Base-by-base conservation (phyloP, 306 rosid genomes). In the Oemleria cerasiformis region DNA sequence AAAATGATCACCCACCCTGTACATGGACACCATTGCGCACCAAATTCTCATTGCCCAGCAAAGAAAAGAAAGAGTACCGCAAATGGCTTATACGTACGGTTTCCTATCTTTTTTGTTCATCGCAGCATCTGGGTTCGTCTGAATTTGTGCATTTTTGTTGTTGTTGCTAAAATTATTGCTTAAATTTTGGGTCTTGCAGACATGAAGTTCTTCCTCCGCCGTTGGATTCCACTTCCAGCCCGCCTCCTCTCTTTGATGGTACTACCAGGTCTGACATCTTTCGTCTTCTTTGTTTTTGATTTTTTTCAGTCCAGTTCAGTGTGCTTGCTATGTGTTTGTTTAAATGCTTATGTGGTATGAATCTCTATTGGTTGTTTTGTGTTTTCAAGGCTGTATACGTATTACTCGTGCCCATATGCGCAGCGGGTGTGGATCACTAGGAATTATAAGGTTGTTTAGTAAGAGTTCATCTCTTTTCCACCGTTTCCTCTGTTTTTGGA, bases 381-480 rank as follows among this genome's bases (percentile, higher is more conserved):
- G 1, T 66, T 63, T 42, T 71, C 74, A 82, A 92, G 96, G 84
- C 36, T 92, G 84, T 92, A 88, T 72, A 79, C 42, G 70, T 63
- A 6, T 73, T 88, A 85, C 49, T 0, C 1, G 2, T 93, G 98
- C 72, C 97, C 97, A 16, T 93, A 2, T 83, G 98, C 94, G 7
- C 97, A 93, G 73, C 96, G 98, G 54, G 82, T 44, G 9, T 93
- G 98, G 98, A 88, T 93, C 82, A 55, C 90, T 34, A 84, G 96
- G 71, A 90, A 93, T 63, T 90, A 73, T 47, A 93, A 87, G 97
- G 98, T 90, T 53, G 16, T 56, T 1, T 25, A 25, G n/a, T 25
- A 25, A 25, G 2, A 25, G 30, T 25, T 25, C 30, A 25, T 54
- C 30, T 25, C 30, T 25, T 45, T 14, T 56, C 8, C 36, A 56